Evolutionary conservation across 768 basidiomycete genomes (phyloP), one percentile per base, ranked within the genome.

Genomic region (Phanerochaete sordida): DNA sequence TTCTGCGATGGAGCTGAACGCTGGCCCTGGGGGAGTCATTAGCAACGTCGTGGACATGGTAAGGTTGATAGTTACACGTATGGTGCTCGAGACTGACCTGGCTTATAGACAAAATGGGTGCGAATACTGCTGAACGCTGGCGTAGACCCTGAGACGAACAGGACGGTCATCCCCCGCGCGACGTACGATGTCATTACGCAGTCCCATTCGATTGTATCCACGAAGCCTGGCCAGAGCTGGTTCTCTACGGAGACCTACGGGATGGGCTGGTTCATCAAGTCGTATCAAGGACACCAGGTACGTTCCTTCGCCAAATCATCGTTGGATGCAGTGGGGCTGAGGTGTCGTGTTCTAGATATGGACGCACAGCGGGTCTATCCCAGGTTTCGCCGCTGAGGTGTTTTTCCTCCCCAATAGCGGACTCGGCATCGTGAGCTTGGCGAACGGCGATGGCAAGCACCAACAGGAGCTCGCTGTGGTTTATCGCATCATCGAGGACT

Each of bases 11-110:
- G 64, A 68, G 0, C 28, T 72, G 16, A 63, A 66, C 15, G 74
- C 77, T 5, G 80, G 79, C 5, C 61, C 79, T 0, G 78, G 76
- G 1, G 81, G 79, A 0, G 44, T 81, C n/a, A 77, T 80, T 28
- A 77, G 79, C 31, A 78, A 62, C 28, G 72, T 70, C 0, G 58
- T 72, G 19, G 80, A 82, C 35, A 71, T 82, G 75, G 81, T 77
- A 27, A 28, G 26, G 21, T n/a, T 16, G 37, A 7, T 28, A 15
- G 12, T 44, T 43, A 7, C 62, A 82, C 80, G 11, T 11, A 11
- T 49, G 27, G 28, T 49, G 1, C 16, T 26, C 24, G 24, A 1
- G 27, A 19, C 30, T 51, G 30, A 51, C 3, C 19, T 1, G 15
- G n/a, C 8, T 12, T 19, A n/a, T 23, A 54, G 53, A 64, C 69